phyloP scores from a whole-genome alignment of 805 yeast genomes.

The Metschnikowia kunwiensis region DNA sequence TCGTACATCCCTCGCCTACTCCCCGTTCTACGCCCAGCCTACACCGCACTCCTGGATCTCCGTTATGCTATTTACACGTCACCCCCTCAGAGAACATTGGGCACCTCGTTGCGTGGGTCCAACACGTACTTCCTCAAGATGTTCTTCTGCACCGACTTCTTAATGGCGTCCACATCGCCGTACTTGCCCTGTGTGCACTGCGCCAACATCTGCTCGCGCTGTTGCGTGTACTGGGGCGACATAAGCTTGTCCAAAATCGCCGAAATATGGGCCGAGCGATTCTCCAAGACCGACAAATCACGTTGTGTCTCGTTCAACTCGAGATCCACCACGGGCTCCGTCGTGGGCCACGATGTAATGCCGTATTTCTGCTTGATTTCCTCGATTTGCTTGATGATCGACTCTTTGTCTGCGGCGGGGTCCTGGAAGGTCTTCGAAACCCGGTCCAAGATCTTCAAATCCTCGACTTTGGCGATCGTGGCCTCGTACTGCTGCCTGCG shows the following conservation, averaged over 20 bases:
- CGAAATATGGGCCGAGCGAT: slow-evolving; percentile 34
- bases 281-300: slow-evolving; percentile 29
- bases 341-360: slow-evolving; percentile 40
- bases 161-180: slow-evolving; percentile 29
- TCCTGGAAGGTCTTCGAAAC: slow-evolving; percentile 27
- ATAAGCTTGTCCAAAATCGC: slow-evolving; percentile 34
- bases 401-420: slow-evolving; percentile 22
- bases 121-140: slow-evolving; percentile 62
- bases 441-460: slow-evolving; percentile 35
- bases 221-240: slow-evolving; percentile 27
- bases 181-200: slow-evolving; percentile 23
- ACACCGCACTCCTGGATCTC: background rate
- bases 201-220: slow-evolving; percentile 24
- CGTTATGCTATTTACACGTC: slow-evolving; percentile 5
- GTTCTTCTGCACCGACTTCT: slow-evolving; percentile 52
- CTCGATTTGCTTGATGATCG: slow-evolving; percentile 30
- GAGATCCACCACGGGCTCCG: slow-evolving; percentile 37
- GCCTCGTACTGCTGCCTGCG: slow-evolving; percentile 33
- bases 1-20: no score
- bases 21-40: no score
- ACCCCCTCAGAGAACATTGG: slow-evolving; percentile 10
- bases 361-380: slow-evolving; percentile 37
- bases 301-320: slow-evolving; percentile 26
- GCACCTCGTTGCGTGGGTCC: slow-evolving; percentile 24
- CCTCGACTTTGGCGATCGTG: slow-evolving; percentile 35